These are phyloP conservation scores for Ichthyophthirius multifiliis DNA, from an alignment of 169 alveolate species.

Conservation along the genomic window DNA sequence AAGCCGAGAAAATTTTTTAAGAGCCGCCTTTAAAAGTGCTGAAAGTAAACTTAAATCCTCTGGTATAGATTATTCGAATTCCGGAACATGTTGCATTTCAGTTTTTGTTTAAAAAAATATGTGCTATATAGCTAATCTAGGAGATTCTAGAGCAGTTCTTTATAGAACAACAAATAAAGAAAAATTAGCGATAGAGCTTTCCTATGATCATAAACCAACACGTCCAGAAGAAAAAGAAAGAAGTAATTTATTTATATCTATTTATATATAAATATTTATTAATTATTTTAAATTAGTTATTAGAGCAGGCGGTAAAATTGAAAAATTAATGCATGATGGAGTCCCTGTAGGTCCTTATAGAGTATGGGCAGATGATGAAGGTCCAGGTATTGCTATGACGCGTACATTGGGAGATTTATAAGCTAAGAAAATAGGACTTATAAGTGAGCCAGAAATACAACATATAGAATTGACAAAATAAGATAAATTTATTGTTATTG, in stretches of 20 bases:
- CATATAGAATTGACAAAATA: constrained; percentile 54
- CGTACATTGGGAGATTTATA: constrained; percentile 75
- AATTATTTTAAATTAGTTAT: background rate
- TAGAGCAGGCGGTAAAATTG: constrained; percentile 21
- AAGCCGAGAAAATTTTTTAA: constrained; percentile 32
- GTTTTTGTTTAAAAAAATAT: constrained; percentile 36
- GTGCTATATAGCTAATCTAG: constrained; percentile 50
- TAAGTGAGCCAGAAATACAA: constrained; percentile 64
- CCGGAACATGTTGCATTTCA: constrained; percentile 56
- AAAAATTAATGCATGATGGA: constrained; percentile 26
- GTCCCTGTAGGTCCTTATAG: constrained; percentile 37
- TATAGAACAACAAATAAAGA: constrained; percentile 46
- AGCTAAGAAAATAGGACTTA: constrained; percentile 66
- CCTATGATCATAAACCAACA: constrained; percentile 62
- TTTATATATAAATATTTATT: background rate
- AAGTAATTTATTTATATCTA: background rate
- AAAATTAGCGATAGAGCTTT: constrained; percentile 52
- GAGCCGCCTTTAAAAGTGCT: constrained; percentile 38
- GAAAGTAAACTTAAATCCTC: constrained; percentile 30
- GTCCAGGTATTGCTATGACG: constrained; percentile 63
- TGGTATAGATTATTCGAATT: constrained; percentile 40
- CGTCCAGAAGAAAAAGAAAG: constrained; percentile 47
- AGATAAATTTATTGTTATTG: constrained; percentile 60
- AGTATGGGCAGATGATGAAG: constrained; percentile 46
- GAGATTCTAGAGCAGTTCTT: constrained; percentile 68